These are phyloP conservation scores for Stephanodiscus triporus DNA, from an alignment of 108 stramenopile genomes.

Conservation along the genomic window DNA sequence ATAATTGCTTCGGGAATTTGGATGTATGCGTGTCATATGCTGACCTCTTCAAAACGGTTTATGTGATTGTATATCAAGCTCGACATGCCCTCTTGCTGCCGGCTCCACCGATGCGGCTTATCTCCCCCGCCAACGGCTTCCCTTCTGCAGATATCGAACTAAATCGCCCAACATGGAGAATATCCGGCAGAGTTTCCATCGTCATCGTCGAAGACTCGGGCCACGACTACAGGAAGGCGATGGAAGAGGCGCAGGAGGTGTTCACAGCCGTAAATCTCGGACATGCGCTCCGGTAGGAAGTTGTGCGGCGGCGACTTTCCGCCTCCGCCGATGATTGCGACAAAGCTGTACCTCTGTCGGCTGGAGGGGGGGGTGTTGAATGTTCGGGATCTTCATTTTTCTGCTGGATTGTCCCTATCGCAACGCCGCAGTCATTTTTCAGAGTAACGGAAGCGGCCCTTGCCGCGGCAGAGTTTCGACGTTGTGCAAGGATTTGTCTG, in stretches of 20 bases:
- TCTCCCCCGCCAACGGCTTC: conserved; percentile 15
- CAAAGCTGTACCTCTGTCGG: not conserved
- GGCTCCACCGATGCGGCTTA: not conserved
- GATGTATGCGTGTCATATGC: no score
- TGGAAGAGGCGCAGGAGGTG: conserved; percentile 66
- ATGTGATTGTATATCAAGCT: no score
- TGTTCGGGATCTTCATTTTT: no score
- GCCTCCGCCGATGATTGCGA: not conserved
- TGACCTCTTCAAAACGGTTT: no score
- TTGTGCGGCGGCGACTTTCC: conserved; percentile 5
- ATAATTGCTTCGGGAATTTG: no score
- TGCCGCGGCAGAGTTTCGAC: conserved; percentile 17
- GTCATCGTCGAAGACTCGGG: conserved; percentile 25
- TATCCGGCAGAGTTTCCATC: conserved; percentile 45
- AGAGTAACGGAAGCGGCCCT: conserved; percentile 1
- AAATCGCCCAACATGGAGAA: conserved; percentile 72
- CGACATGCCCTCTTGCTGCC: no score
- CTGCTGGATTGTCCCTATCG: no score
- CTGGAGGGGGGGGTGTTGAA: not conserved
- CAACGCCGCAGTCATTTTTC: not conserved
- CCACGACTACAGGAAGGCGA: conserved; percentile 56
- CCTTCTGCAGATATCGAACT: conserved; percentile 67
- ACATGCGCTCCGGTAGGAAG: conserved; percentile 17
- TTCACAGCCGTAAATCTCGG: conserved; percentile 72
- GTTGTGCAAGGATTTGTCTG: conserved; percentile 28